Percentiles rank a stretch among this genome's conserved stretches.
phyloP scores from a whole-genome alignment of 352 stramenopile genomes.

The Globisporangium paddicum region DNA sequence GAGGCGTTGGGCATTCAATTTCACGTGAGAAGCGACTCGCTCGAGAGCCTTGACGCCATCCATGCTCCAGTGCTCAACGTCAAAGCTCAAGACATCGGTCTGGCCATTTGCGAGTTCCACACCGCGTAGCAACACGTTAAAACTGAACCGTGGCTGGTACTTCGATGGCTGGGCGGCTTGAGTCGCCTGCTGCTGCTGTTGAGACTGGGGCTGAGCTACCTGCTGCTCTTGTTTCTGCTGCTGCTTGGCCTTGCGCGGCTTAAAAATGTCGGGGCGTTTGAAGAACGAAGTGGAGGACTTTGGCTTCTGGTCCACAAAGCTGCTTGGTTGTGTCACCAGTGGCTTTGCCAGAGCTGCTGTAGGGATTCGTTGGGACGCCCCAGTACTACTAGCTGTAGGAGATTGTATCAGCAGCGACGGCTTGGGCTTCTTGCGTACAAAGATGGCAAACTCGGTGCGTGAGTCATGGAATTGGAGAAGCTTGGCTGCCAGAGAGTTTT shows the following conservation, averaged over 20 bases:
- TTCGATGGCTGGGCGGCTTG: neutral
- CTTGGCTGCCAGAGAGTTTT: slow-evolving; percentile 28
- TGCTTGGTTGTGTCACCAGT: neutral
- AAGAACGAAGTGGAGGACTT: slow-evolving; percentile 17
- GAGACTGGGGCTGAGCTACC: neutral
- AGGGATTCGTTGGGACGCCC: neutral
- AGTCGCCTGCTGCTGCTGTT: neutral
- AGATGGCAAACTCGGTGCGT: slow-evolving; percentile 6
- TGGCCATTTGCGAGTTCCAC: neutral
- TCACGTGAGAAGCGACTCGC: neutral
- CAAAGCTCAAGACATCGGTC: slow-evolving; percentile 9
- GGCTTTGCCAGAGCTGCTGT: neutral
- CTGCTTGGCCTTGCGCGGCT: slow-evolving; percentile 12
- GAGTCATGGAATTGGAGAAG: slow-evolving; percentile 27
- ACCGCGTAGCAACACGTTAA: slow-evolving; percentile 9
- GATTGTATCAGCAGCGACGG: neutral
- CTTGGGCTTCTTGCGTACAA: slow-evolving; percentile 13
- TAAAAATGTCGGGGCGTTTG: slow-evolving; percentile 23
- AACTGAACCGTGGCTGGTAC: slow-evolving; percentile 5
- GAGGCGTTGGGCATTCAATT: neutral
- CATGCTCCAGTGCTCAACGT: slow-evolving; percentile 4
- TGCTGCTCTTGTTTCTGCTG: neutral
- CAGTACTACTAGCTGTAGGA: neutral
- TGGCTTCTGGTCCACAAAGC: neutral
- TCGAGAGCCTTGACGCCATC: slow-evolving; percentile 2